These are phyloP conservation scores for Erodium maritimum DNA, from an alignment of 345 rosid species.

Conservation along the genomic window DNA sequence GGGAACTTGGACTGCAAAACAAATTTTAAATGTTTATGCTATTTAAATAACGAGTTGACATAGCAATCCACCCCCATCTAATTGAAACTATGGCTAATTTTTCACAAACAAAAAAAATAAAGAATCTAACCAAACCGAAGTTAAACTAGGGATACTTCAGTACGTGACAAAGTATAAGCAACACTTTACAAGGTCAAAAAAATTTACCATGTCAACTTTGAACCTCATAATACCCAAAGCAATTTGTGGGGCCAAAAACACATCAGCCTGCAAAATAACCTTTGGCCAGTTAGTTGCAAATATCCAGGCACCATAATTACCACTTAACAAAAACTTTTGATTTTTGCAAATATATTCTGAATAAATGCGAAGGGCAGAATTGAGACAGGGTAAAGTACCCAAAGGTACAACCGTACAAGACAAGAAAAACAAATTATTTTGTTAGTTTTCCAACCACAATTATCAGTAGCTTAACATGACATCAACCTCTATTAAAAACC, in stretches of 20 bases:
- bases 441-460: no score
- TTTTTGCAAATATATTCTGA: neutral
- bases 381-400: neutral
- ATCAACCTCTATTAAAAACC: neutral
- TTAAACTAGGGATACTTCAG: neutral
- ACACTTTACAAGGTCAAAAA: neutral
- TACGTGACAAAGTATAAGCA: neutral
- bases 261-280: slow-evolving; percentile 33
- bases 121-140: no score
- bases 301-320: neutral
- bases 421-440: no score
- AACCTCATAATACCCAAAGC: slow-evolving; percentile 21
- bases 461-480: no score
- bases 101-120: neutral
- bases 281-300: slow-evolving; percentile 2
- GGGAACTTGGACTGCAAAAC: slow-evolving; percentile 37
- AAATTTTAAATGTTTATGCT: neutral
- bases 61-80: neutral
- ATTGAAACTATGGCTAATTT: neutral
- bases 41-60: neutral
- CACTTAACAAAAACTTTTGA: neutral
- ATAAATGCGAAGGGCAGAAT: neutral
- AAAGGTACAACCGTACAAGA: neutral
- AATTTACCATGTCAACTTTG: slow-evolving; percentile 36
- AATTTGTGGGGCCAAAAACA: slow-evolving; percentile 49